phyloP scores from a whole-genome alignment of 805 yeast species.

The Torulaspora franciscae region DNA sequence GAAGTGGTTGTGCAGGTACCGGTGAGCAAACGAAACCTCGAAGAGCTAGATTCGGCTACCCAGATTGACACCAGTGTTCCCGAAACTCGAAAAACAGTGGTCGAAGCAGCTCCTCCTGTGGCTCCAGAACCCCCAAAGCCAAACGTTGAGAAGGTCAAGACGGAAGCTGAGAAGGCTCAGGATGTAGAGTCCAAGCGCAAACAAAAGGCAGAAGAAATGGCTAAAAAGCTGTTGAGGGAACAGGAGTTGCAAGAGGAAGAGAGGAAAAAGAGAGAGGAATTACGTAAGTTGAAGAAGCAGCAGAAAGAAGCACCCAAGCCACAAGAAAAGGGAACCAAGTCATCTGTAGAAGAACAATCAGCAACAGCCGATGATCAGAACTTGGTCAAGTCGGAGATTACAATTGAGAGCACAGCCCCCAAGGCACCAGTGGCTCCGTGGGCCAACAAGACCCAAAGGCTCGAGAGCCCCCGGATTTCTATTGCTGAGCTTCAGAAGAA shows the following conservation, averaged over 20 bases:
- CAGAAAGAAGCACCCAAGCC: conserved; percentile 11
- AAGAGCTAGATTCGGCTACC: conserved; percentile 8
- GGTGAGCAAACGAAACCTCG: conserved; percentile 12
- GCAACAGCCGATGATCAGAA: neutral
- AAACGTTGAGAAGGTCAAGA: neutral
- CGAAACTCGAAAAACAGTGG: neutral
- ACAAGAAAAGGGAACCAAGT: conserved; percentile 8
- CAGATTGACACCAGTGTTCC: conserved; percentile 9
- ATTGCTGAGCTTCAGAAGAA: conserved; percentile 22
- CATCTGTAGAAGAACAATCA: conserved; percentile 7
- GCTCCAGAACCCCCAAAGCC: neutral
- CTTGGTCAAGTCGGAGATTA: neutral
- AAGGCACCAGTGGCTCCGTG: conserved; percentile 29
- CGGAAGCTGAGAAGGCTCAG: conserved; percentile 3
- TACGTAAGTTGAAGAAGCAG: conserved; percentile 14
- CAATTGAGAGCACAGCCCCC: conserved; percentile 6
- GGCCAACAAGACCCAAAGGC: conserved; percentile 23
- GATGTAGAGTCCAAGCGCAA: conserved; percentile 6
- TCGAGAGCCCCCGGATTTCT: conserved; percentile 21
- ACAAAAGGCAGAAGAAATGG: conserved; percentile 25
- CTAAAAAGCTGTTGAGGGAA: conserved; percentile 20
- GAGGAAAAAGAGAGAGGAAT: conserved; percentile 12
- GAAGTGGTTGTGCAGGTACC: conserved; percentile 29
- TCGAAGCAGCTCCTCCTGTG: neutral
- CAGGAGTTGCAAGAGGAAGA: conserved; percentile 16